Base-by-base conservation (phyloP, 2,329 filamentous ascomycete species). In the Pseudogymnoascus sp. region DNA sequence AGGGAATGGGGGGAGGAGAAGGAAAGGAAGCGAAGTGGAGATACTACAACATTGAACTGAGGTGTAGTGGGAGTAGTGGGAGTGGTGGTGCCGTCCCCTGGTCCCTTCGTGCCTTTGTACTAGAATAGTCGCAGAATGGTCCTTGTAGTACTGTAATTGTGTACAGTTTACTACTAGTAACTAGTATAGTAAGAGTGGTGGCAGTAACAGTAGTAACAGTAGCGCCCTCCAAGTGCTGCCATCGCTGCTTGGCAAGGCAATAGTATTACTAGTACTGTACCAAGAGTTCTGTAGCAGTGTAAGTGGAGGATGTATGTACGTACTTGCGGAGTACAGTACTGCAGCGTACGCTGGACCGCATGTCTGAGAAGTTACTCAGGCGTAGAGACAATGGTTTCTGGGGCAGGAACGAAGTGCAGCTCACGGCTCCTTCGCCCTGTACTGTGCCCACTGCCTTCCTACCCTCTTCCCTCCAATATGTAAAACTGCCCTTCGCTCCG, bases 11-110 rank as follows among this genome's bases (percentile, higher is more conserved):
- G 40, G 18, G 4, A 34, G 40, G 18, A 4, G 40, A 43, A 23
- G 40, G 40, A 23, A 46, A 46, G 46, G 46, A 56, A 56, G 25
- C 25, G 46, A 18, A 56, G 46, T 56, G 46, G 46, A 56, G 31
- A 56, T 34, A 34, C 28, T 56, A 34, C 46, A 56, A 31, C 21
- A 28, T 18, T 56, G 46, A 34, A 34, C 28, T 34, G n/a, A 9
- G 46, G 43, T 12, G 25, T 56, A 53, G 46, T 53, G 7, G 38
- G 36, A 38, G 14, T 38, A 42, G 38, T 9, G 21, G 18, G 14
- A 53, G 46, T 53, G 25, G 25, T 31, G 25, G 46, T 53, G 46
- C 21, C 46, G 14, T 18, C 46, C 46, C 46, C 46, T 53, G 49
- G 49, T 56, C 49, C 49, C 49, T 56, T 56, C 28, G n/a, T 34